Conservation (phyloP, 2,329 filamentous ascomycete genomes). For the Xylaria hypoxylon region DNA sequence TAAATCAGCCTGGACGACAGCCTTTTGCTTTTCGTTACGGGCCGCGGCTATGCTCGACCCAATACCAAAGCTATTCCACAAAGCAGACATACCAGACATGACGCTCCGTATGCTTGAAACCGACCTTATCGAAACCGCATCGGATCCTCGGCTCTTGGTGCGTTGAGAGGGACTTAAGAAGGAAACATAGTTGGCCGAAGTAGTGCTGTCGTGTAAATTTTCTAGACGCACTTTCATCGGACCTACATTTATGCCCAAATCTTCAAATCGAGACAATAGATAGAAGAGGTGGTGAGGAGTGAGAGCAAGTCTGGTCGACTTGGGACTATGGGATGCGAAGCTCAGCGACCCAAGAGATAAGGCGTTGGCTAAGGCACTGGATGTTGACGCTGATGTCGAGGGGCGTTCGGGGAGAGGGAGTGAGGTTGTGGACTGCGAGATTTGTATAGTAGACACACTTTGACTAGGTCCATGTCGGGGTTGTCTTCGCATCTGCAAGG, state of each 20-base stretch:
- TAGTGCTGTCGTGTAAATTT: constrained; percentile 88
- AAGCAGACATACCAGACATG: constrained; percentile 93
- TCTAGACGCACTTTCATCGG: constrained; percentile 97
- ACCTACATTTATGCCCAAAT: constrained; percentile 88
- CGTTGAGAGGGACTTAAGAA: constrained; percentile 88
- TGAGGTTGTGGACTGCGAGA: constrained; percentile 65
- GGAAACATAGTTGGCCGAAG: constrained; percentile 93
- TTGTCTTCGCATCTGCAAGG: constrained; percentile 85
- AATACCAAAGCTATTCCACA: constrained; percentile 91
- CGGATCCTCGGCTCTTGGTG: constrained; percentile 80
- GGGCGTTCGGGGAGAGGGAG: constrained; percentile 71
- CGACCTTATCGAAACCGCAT: constrained; percentile 92
- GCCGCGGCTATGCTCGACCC: constrained; percentile 81
- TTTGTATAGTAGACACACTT: constrained; percentile 69
- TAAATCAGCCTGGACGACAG: constrained; percentile 83
- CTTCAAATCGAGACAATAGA: constrained; percentile 93
- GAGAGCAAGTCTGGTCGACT: constrained; percentile 89
- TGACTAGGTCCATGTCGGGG: constrained; percentile 77
- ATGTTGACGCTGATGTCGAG: constrained; percentile 74
- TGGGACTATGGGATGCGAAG: constrained; percentile 86
- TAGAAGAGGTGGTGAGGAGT: constrained; percentile 98
- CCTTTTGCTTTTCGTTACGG: constrained; percentile 90
- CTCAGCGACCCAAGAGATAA: constrained; percentile 87
- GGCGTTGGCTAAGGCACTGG: constrained; percentile 82
- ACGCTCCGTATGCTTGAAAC: constrained; percentile 97